Percentiles rank a stretch among this genome's conserved stretches.
These are phyloP conservation scores for Sphaerulina musiva DNA, from an alignment of 2,329 filamentous ascomycete genomes.

Conservation along the genomic window DNA sequence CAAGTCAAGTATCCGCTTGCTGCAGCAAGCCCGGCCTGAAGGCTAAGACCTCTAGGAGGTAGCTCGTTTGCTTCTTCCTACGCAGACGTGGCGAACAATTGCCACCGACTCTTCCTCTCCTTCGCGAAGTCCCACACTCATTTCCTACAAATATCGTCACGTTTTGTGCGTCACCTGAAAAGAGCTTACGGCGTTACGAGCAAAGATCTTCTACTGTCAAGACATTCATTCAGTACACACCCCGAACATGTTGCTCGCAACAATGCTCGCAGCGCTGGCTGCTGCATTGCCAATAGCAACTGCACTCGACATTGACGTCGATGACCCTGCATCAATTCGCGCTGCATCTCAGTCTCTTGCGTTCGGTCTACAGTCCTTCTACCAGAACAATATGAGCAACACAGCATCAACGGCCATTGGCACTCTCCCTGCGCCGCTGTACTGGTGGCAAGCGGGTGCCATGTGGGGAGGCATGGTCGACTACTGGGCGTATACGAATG, in stretches of 20 bases:
- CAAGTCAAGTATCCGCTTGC: constrained; percentile 4
- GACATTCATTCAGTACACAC: not conserved
- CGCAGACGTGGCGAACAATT: constrained; percentile 6
- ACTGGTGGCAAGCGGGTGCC: constrained; percentile 45
- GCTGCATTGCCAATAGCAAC: constrained; percentile 8
- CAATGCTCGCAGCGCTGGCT: constrained; percentile 7
- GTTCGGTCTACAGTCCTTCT: constrained; percentile 32
- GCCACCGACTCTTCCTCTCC: constrained; percentile 1
- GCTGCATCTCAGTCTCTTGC: constrained; percentile 30
- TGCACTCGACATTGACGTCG: constrained; percentile 20
- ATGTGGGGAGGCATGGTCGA: constrained; percentile 36
- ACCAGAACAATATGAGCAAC: constrained; percentile 31
- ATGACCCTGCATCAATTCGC: constrained; percentile 30
- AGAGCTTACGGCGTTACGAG: not conserved
- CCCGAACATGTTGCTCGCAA: constrained; percentile 13
- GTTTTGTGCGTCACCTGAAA: not conserved
- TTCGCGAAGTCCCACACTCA: not conserved
- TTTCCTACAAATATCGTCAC: not conserved
- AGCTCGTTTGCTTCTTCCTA: constrained; percentile 1
- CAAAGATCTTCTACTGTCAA: not conserved
- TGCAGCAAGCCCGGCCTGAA: not conserved
- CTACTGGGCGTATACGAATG: constrained; percentile 44
- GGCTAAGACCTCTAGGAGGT: not conserved
- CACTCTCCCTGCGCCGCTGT: constrained; percentile 39
- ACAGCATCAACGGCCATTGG: constrained; percentile 32